These are phyloP conservation scores for Sporothrix dimorphospora DNA, from an alignment of 2,329 filamentous ascomycete genomes.

Conservation along the genomic window DNA sequence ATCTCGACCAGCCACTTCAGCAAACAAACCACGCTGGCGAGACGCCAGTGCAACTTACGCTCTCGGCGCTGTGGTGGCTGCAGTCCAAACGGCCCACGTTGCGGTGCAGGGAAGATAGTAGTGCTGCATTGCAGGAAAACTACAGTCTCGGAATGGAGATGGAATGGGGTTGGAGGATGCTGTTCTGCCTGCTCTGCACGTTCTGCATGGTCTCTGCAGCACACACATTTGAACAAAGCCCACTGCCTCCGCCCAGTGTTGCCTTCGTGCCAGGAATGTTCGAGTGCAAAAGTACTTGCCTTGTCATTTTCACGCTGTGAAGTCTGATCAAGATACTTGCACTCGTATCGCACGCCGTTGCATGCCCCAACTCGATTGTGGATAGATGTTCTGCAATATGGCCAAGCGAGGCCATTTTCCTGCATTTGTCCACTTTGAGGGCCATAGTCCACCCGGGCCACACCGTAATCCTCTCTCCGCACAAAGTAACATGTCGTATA, in stretches of 20 bases:
- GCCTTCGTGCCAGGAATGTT: neutral
- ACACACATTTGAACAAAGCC: neutral
- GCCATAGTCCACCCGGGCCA: neutral
- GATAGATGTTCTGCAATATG: neutral
- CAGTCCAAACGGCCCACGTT: neutral
- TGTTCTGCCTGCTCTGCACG: neutral
- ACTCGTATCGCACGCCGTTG: neutral
- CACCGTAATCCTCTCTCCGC: neutral
- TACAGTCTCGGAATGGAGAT: neutral
- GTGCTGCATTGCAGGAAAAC: constrained; percentile 12
- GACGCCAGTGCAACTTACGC: neutral
- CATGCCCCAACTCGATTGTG: neutral
- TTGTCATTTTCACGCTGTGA: neutral
- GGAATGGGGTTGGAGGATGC: neutral
- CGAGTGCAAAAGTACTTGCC: neutral
- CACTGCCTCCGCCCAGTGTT: neutral
- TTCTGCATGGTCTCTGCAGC: neutral
- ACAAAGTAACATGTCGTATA: neutral
- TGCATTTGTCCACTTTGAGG: neutral
- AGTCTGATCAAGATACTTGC: neutral
- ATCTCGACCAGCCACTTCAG: neutral
- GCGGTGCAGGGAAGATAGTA: constrained; percentile 8
- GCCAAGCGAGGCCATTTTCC: too few species aligned
- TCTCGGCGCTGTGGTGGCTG: neutral
- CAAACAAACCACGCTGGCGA: constrained; percentile 3